Base-by-base conservation (phyloP, 208 protist genomes). In the Wallacemonas sp. region DNA sequence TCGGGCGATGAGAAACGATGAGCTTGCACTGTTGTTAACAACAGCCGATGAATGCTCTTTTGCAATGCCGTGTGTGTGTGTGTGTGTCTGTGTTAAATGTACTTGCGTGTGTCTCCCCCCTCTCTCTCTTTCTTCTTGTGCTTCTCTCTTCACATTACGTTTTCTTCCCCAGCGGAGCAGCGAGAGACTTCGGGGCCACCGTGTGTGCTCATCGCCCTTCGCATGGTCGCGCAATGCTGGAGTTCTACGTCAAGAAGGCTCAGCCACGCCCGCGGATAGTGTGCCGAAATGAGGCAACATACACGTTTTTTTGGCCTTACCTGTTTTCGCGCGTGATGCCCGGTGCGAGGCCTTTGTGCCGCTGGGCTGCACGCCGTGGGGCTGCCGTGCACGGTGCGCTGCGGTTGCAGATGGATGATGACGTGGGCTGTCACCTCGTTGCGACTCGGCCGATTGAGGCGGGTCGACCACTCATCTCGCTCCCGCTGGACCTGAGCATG, bases 241-340 rank as follows among this genome's bases (percentile, higher is more conserved):
- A 83, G 48, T 82, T 85, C 41, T 54, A 71, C 37, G 22, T 88
- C 39, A 70, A 38, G 3, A 41, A 71, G 3, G 64, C 36, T 13
- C 54, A 69, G 30, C 65, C 81, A 19, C 81, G 78, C 10, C 57
- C 38, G 30, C 83, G 81, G 21, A 78, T 90, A 59, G 58, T 81
- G 24, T 95, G 84, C 63, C 64, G 55, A 33, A 91, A 91, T 60
- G 74, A 67, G 26, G 59, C 72, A 9, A 91, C 86, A 3, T 87
- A 87, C 59, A 63, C 73, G 8, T 71, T 74, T 37, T 62, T 92
- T 9, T 95, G 90, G 87, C 87, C 90, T n/a, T 86, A 72, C 60
- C 55, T 92, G 33, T 76, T 90, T 48, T 71, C 78, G 6, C 59
- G 68, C 24, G 61, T 59, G 42, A 79, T 93, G 15, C 90, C 84